Evolutionary conservation across 2,329 filamentous ascomycete species (phyloP).

Genomic region (Scedosporium boydii): DNA sequence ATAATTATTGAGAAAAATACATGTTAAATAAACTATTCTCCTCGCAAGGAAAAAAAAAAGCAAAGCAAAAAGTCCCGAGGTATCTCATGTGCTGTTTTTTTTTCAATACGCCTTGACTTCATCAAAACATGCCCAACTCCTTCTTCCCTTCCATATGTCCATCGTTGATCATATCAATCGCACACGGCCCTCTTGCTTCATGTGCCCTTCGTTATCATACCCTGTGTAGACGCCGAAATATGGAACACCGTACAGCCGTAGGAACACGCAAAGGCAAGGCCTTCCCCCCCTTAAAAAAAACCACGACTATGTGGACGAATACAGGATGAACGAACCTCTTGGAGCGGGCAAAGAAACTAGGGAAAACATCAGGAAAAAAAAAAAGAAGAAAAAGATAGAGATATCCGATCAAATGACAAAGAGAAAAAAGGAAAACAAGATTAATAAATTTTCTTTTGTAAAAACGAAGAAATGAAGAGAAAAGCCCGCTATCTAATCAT

Average conservation of each 20-base stretch:
- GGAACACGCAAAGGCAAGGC: neutral
- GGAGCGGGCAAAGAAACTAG: neutral
- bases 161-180: conserved; percentile 1
- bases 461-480: neutral
- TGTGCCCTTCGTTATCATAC: neutral
- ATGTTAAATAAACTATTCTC: too few species aligned
- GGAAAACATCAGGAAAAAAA: too few species aligned
- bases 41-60: too few species aligned
- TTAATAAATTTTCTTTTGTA: neutral
- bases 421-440: too few species aligned
- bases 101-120: neutral
- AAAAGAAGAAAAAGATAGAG: neutral
- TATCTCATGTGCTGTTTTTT: conserved; percentile 3
- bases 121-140: neutral
- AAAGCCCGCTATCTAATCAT: neutral
- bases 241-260: neutral
- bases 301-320: neutral
- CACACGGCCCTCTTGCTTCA: neutral
- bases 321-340: neutral
- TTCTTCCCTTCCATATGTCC: neutral
- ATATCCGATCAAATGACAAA: too few species aligned
- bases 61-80: neutral
- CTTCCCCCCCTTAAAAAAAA: neutral
- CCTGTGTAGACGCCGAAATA: neutral
- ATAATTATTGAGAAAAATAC: too few species aligned